Percentiles rank a stretch among this genome's conserved stretches.
Conservation (phyloP, 169 alveolate species). For the Eimeria sp. region DNA sequence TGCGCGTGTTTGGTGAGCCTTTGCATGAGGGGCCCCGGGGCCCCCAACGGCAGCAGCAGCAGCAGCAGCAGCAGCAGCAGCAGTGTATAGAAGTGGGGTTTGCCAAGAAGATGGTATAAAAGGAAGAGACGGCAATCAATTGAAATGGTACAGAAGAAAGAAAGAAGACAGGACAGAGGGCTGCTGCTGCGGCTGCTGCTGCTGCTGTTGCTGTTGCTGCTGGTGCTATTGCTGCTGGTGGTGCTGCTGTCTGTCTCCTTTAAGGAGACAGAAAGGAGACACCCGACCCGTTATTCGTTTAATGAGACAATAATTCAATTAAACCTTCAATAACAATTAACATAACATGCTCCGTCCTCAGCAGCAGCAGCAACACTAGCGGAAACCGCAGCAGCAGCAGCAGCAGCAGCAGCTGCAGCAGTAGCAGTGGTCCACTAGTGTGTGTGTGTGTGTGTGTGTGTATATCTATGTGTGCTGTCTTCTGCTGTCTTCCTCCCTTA, state of each 20-base stretch:
- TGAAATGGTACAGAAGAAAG: no score
- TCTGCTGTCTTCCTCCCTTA: background rate
- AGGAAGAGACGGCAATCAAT: no score
- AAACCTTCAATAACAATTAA: no score
- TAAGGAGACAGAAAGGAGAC: background rate
- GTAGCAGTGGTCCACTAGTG: background rate
- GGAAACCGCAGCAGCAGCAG: background rate
- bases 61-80: no score
- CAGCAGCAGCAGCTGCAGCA: background rate
- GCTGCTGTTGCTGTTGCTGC: background rate
- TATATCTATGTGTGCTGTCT: background rate
- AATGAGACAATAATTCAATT: background rate
- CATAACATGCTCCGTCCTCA: no score
- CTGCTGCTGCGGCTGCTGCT: background rate
- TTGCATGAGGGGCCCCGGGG: no score
- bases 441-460: no score
- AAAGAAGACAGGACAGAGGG: no score
- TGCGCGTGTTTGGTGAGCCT: no score
- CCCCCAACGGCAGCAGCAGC: no score
- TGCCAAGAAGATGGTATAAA: no score
- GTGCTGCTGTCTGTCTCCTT: background rate
- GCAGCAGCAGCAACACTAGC: background rate
- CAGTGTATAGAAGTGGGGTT: no score
- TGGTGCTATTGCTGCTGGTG: background rate
- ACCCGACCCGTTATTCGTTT: background rate